Percentiles rank a stretch among this genome's conserved stretches.
These are phyloP conservation scores for Lactarius hatsudake DNA, from an alignment of 768 basidiomycete species.

Conservation along the genomic window DNA sequence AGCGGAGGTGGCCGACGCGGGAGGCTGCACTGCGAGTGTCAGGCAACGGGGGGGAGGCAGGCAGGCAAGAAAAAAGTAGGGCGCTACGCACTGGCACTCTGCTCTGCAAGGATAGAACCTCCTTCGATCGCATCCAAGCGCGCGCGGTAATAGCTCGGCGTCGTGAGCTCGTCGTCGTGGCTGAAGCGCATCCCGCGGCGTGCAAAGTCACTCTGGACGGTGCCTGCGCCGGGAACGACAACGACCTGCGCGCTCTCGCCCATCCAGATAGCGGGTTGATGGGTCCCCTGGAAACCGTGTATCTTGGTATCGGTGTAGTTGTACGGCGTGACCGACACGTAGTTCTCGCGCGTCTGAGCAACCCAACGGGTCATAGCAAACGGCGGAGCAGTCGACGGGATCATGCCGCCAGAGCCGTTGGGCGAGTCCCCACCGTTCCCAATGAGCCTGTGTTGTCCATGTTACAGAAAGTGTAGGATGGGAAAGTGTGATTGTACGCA, in stretches of 20 bases:
- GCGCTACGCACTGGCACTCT: conserved; percentile 54
- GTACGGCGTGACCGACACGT: conserved; percentile 69
- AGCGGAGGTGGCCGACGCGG: conserved; percentile 69
- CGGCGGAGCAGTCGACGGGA: conserved; percentile 71
- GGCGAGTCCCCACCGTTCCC: conserved; percentile 72
- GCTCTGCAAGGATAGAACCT: conserved; percentile 53
- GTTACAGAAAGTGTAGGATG: not conserved
- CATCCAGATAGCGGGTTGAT: conserved; percentile 91
- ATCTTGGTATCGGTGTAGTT: conserved; percentile 58
- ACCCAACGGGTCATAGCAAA: conserved; percentile 89
- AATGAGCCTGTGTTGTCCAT: conserved; percentile 45
- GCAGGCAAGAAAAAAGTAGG: not conserved
- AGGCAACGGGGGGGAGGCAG: not conserved
- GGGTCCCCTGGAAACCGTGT: conserved; percentile 76
- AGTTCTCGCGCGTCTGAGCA: conserved; percentile 74
- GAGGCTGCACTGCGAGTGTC: conserved; percentile 47
- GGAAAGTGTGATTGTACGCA: conserved; percentile 29
- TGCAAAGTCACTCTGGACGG: conserved; percentile 53
- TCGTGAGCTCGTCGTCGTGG: conserved; percentile 52
- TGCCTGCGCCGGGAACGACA: conserved; percentile 55
- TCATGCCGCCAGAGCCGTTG: conserved; percentile 73
- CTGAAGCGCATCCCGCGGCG: conserved; percentile 54
- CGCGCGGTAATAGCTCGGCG: conserved; percentile 55
- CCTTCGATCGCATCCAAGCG: conserved; percentile 51
- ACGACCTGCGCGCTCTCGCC: conserved; percentile 68